A percentile compares a stretch with the other conserved stretches of the same genome.
phyloP scores from a whole-genome alignment of 164 flowering plant genomes.

The Vitis rupestris region DNA sequence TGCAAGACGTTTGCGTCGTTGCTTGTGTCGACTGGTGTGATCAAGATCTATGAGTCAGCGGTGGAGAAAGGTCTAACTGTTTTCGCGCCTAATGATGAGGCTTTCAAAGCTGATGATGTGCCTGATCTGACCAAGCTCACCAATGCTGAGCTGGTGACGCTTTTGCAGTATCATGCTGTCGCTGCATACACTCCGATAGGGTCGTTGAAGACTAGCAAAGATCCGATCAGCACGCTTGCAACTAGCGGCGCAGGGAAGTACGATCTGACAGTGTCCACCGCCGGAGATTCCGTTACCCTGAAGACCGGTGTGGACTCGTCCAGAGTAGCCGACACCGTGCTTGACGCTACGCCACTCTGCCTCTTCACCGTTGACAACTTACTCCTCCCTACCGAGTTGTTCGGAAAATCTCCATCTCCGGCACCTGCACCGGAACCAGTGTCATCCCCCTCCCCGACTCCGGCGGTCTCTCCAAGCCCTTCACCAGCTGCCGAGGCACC shows the following conservation, averaged over 20 bases:
- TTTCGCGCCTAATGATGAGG: conserved; percentile 83
- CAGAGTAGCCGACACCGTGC: conserved; percentile 55
- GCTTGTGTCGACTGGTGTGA: conserved; percentile 55
- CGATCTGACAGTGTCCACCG: conserved; percentile 35
- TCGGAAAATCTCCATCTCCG: conserved; percentile 65
- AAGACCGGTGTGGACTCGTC: conserved; percentile 74
- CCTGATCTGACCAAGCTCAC: conserved; percentile 71
- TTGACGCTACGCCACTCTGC: conserved; percentile 67
- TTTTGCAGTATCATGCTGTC: conserved; percentile 69
- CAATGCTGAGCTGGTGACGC: conserved; percentile 63
- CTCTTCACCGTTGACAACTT: conserved; percentile 71
- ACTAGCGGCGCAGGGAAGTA: conserved; percentile 73
- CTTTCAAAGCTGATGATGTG: conserved; percentile 54
- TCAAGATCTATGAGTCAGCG: conserved; percentile 55
- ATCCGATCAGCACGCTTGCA: conserved; percentile 61
- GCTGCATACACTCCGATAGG: conserved; percentile 58
- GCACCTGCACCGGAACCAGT: conserved; percentile 62
- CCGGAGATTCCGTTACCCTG: conserved; percentile 75
- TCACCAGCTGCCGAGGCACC: conserved; percentile 37
- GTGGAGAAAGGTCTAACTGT: conserved; percentile 71
- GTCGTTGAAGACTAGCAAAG: conserved; percentile 53
- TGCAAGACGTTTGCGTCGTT: conserved; percentile 73
- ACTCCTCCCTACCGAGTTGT: conserved; percentile 75
- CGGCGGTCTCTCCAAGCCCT: conserved; percentile 29
- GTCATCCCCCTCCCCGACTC: conserved; percentile 43